These are phyloP conservation scores for Candida qinlingensis DNA, from an alignment of 805 yeast genomes.

Conservation along the genomic window DNA sequence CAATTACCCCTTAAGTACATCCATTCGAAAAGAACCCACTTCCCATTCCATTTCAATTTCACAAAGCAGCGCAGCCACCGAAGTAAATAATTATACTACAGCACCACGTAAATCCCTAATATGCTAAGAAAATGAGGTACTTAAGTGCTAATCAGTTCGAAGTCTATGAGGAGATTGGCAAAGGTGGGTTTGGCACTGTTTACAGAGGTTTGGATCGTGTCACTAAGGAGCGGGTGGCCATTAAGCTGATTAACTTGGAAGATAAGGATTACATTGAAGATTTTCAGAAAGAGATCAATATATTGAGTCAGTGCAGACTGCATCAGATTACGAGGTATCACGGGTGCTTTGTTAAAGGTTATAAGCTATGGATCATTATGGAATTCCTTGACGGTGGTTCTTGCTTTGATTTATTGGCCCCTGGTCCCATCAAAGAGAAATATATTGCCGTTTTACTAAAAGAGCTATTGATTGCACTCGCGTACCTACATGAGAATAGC, in stretches of 20 bases:
- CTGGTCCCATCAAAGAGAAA: constrained; percentile 86
- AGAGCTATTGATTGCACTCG: constrained; percentile 69
- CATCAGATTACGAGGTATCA: constrained; percentile 86
- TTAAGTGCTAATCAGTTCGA: constrained; percentile 31
- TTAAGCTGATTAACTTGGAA: constrained; percentile 87
- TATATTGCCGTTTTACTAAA: constrained; percentile 74
- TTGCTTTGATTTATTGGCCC: constrained; percentile 62
- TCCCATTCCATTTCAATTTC: no score
- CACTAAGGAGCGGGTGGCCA: constrained; percentile 80
- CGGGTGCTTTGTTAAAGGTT: constrained; percentile 81
- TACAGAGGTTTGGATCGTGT: constrained; percentile 74
- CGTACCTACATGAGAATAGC: constrained; percentile 68
- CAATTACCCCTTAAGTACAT: no score
- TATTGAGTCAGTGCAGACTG: constrained; percentile 71
- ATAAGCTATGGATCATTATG: constrained; percentile 96
- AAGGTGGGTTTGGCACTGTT: constrained; percentile 96
- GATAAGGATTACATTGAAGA: constrained; percentile 88
- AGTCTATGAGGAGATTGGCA: constrained; percentile 78
- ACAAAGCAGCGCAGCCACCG: neutral
- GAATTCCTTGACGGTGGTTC: constrained; percentile 97
- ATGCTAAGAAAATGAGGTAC: constrained; percentile 17
- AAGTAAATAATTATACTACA: neutral
- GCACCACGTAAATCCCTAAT: neutral
- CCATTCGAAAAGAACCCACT: no score
- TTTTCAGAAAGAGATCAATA: constrained; percentile 86